phyloP scores from a whole-genome alignment of 163 green algal species.

The Chlamydomonas reinhardtii region DNA sequence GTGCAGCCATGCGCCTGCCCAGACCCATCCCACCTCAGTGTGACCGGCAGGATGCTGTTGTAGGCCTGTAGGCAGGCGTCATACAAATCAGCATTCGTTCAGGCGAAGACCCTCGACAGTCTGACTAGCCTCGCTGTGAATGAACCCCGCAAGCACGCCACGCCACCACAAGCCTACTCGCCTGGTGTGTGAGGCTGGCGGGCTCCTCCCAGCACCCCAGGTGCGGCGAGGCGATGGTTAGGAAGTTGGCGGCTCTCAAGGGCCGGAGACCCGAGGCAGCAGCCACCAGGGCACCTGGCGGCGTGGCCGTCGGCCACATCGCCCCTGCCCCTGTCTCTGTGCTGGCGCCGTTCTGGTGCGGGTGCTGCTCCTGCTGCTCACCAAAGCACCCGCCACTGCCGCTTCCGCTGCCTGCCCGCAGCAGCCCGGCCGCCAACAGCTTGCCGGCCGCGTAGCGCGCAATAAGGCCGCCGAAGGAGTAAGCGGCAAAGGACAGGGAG shows the following conservation, averaged over 20 bases:
- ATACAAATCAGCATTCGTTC: too few species aligned
- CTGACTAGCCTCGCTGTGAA: too few species aligned
- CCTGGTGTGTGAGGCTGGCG: constrained; percentile 31
- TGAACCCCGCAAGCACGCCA: too few species aligned
- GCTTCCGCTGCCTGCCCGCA: too few species aligned
- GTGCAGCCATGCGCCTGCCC: too few species aligned
- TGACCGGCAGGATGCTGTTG: constrained; percentile 47
- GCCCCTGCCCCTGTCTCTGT: too few species aligned
- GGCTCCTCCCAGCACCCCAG: constrained; percentile 50
- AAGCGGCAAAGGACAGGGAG: constrained; percentile 37
- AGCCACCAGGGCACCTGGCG: background rate
- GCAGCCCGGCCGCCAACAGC: background rate
- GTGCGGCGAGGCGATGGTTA: constrained; percentile 49
- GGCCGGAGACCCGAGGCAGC: background rate
- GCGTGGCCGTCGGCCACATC: too few species aligned
- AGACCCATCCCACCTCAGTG: constrained; percentile 10
- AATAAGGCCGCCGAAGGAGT: constrained; percentile 41
- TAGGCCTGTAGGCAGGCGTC: constrained; percentile 8
- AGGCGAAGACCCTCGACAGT: too few species aligned
- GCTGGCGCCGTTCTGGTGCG: too few species aligned
- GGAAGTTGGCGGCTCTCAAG: constrained; percentile 38
- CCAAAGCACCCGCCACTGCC: too few species aligned
- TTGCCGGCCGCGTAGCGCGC: constrained; percentile 30
- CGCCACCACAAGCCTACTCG: too few species aligned
- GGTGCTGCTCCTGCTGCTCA: too few species aligned